phyloP scores from a whole-genome alignment of 345 rosid species.

The Euphorbia peplus region DNA sequence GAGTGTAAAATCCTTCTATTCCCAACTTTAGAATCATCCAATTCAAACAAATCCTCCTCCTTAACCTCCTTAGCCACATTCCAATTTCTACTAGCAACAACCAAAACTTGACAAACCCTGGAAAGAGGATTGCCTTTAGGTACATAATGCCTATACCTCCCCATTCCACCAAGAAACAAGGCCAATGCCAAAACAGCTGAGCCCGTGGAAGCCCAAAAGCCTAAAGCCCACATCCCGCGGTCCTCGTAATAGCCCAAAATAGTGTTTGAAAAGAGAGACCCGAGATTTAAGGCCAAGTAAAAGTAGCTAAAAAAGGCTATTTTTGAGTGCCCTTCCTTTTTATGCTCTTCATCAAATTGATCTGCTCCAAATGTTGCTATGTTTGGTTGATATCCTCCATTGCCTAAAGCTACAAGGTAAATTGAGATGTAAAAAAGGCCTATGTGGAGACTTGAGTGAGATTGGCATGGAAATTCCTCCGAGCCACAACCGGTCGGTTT shows the following conservation, averaged over 20 bases:
- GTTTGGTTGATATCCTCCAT: slow-evolving; percentile 34
- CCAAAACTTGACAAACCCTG: slow-evolving; percentile 25
- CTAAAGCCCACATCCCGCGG: slow-evolving; percentile 27
- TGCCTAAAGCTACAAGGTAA: slow-evolving; percentile 30
- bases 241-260: slow-evolving; percentile 30
- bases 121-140: slow-evolving; percentile 30
- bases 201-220: slow-evolving; percentile 27
- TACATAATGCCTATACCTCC: slow-evolving; percentile 24
- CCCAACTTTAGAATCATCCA: slow-evolving; percentile 2
- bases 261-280: slow-evolving; percentile 35
- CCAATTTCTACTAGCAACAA: slow-evolving; percentile 24
- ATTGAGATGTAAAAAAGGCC: slow-evolving; percentile 23
- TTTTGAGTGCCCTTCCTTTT: slow-evolving; percentile 18
- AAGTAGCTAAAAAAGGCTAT: slow-evolving; percentile 33
- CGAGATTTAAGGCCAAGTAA: slow-evolving; percentile 31
- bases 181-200: slow-evolving; percentile 23
- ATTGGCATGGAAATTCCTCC: slow-evolving; percentile 13
- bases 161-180: slow-evolving; percentile 22
- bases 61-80: not conserved
- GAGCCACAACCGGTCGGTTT: slow-evolving; percentile 23
- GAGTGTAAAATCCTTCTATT: slow-evolving; percentile 18
- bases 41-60: slow-evolving; percentile 10
- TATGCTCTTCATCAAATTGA: slow-evolving; percentile 22
- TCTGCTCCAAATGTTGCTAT: slow-evolving; percentile 30
- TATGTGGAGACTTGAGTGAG: slow-evolving; percentile 9